Conservation (phyloP, 1,284 basidiomycete species). For the Ustilago xerochloae region DNA sequence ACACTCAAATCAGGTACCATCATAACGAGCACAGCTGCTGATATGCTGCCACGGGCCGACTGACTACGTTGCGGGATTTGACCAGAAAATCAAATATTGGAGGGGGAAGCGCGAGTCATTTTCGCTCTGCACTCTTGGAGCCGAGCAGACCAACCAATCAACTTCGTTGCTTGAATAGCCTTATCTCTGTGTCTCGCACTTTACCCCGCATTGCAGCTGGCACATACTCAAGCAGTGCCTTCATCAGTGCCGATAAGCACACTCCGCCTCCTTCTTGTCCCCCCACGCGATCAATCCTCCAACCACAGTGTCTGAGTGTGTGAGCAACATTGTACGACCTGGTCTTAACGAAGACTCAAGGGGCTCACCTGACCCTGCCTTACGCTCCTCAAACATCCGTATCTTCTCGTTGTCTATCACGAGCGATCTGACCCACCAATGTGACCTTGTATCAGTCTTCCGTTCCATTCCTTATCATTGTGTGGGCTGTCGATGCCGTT, state of each 20-base stretch:
- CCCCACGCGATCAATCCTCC: too few relatives aligned
- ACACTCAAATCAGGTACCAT: neutral
- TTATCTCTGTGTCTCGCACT: slow-evolving; percentile 4
- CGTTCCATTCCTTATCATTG: neutral
- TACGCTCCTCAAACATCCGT: too few relatives aligned
- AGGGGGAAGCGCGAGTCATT: slow-evolving; percentile 3
- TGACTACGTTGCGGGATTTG: too few relatives aligned
- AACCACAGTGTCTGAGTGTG: too few relatives aligned
- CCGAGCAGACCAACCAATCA: slow-evolving; percentile 1
- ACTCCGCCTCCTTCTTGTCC: too few relatives aligned
- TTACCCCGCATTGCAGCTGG: slow-evolving; percentile 11
- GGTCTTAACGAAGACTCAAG: neutral
- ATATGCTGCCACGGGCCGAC: neutral
- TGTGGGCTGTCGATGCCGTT: neutral
- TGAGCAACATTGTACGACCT: neutral
- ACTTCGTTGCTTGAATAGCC: too few relatives aligned
- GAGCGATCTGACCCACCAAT: too few relatives aligned
- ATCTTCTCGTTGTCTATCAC: neutral
- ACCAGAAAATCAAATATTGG: neutral
- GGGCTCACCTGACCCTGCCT: slow-evolving; percentile 5
- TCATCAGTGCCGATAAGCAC: neutral
- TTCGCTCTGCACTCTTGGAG: slow-evolving; percentile 6
- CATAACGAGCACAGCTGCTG: too few relatives aligned
- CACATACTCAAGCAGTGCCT: neutral
- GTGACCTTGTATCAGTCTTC: neutral